Conservation (phyloP, 2,329 filamentous ascomycete genomes). For the Beauveria sp. region DNA sequence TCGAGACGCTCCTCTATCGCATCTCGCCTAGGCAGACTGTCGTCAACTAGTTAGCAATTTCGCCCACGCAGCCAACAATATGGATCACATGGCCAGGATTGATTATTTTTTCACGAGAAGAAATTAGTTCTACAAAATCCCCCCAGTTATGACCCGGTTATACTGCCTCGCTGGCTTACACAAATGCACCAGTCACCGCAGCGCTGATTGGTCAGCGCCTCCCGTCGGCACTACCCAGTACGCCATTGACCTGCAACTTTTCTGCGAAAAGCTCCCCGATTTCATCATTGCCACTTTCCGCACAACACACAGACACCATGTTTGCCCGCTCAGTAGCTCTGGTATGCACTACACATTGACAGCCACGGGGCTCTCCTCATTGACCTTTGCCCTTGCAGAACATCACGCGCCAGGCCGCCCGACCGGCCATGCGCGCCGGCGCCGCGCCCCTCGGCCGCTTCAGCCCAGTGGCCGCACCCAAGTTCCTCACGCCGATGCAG, state of each 20-base stretch:
- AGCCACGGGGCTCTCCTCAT: background rate
- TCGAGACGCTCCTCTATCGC: too few relatives aligned
- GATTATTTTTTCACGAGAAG: too few relatives aligned
- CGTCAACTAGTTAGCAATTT: too few relatives aligned
- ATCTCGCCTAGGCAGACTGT: too few relatives aligned
- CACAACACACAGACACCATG: constrained; percentile 16
- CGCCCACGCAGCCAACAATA: too few relatives aligned
- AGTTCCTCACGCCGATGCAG: constrained; percentile 28
- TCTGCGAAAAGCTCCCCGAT: background rate
- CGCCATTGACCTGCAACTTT: constrained; percentile 12
- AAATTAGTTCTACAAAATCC: background rate
- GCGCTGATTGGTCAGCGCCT: constrained; percentile 13
- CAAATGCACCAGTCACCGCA: background rate
- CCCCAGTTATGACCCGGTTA: background rate
- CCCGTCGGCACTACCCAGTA: constrained; percentile 4
- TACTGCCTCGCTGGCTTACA: background rate
- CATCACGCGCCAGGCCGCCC: constrained; percentile 30
- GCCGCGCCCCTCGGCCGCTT: constrained; percentile 14
- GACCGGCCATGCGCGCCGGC: constrained; percentile 25
- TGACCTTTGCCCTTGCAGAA: constrained; percentile 19
- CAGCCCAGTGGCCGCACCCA: constrained; percentile 1
- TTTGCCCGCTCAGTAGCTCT: constrained; percentile 19
- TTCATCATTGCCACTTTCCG: constrained; percentile 1
- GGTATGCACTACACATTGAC: constrained; percentile 12
- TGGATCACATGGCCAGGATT: too few relatives aligned